Conservation (phyloP, 306 rosid species). For the Clitoria ternatea region DNA sequence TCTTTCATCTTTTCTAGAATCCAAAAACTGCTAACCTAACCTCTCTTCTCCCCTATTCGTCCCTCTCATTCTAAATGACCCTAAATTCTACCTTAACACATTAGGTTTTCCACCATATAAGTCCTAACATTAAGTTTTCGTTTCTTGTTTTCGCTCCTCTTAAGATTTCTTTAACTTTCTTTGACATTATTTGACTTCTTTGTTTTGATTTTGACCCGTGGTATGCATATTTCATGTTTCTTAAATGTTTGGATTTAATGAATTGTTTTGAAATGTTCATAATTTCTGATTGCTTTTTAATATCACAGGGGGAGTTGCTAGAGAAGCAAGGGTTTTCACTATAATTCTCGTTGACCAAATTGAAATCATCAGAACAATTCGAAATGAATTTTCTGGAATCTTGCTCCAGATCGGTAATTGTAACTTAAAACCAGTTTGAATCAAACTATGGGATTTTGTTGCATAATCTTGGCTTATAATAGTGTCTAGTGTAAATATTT, state of each 20-base stretch:
- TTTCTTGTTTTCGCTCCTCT: not conserved
- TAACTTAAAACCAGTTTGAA: slow-evolving; percentile 9
- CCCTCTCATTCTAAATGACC: too few relatives aligned
- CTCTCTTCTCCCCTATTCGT: too few relatives aligned
- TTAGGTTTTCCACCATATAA: too few relatives aligned
- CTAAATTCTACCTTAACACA: too few relatives aligned
- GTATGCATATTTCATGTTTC: not conserved
- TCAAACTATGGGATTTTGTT: not conserved
- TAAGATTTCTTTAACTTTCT: not conserved
- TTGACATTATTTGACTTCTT: not conserved
- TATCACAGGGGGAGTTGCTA: slow-evolving; percentile 6
- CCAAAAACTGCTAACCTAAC: too few relatives aligned
- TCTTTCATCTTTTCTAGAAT: too few relatives aligned
- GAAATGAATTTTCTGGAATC: slow-evolving; percentile 81
- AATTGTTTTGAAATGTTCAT: not conserved
- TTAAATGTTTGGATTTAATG: not conserved
- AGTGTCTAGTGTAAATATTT: not conserved
- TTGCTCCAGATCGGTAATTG: slow-evolving; percentile 74
- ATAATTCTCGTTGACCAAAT: not conserved
- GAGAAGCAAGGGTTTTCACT: slow-evolving; percentile 1
- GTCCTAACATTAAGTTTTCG: too few relatives aligned
- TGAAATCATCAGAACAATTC: slow-evolving; percentile 3
- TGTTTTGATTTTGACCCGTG: not conserved
- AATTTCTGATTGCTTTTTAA: not conserved
- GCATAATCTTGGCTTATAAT: not conserved